Evolutionary conservation across 768 basidiomycete genomes (phyloP), one percentile per base, ranked within the genome.

Genomic region (Kwoniella pini): DNA sequence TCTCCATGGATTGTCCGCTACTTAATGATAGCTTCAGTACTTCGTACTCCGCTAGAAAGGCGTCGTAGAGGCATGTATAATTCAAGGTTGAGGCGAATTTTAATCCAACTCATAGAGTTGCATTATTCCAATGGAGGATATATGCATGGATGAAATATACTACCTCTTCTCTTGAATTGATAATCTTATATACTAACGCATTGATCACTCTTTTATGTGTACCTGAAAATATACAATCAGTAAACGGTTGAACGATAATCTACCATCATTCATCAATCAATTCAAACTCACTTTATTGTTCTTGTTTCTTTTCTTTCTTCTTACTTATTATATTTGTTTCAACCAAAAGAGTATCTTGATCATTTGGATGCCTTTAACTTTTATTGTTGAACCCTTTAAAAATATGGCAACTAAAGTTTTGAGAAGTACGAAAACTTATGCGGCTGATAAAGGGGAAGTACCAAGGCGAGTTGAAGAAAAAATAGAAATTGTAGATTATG

Each of bases 331-430:
- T 42, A n/a, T n/a, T 51, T 10, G 7, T 19, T 26, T 24, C 9
- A 53, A n/a, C n/a, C 4, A 22, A 17, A 9, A 36, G 7, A n/a
- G 10, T 3, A 51, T 52, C 27, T 28, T 9, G 24, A 38, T 10
- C 43, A 13, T 40, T 59, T 60, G 49, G 27, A 38, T 26, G 31
- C 27, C 49, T 38, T 46, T 36, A 15, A 45, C 28, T 28, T 22
- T 40, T 4, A 22, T 15, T 26, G 36, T 48, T n/a, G 36, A 49
- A 36, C 26, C 45, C 31, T 38, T 27, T 3, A 30, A 28, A 51
- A 53, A 7, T 6, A 66, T 67, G 69, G 60, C 65, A 11, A 65
- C 69, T 24, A 62, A 62, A 22, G 53, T 67, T 12, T 39, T 65
- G 2, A 52, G 57, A 12, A 65, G 60, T 11, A 31, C 26, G 12